Percentiles rank a stretch among this genome's conserved stretches.
phyloP scores from a whole-genome alignment of 140 eudicot genomes.

The Ambrosia hybrid region DNA sequence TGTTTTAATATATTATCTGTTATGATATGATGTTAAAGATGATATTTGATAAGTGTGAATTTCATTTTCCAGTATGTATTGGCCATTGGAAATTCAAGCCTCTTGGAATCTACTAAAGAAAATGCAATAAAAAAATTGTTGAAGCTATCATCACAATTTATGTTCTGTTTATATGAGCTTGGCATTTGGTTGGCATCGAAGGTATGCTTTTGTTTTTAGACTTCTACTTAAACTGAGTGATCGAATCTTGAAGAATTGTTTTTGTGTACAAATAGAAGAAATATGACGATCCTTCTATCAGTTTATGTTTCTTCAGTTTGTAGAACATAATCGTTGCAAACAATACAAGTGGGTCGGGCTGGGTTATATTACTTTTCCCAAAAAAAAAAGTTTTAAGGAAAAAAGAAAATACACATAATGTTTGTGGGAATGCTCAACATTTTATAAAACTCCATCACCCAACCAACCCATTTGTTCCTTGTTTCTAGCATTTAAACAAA shows the following conservation, averaged over 20 bases:
- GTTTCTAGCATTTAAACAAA: too few species aligned
- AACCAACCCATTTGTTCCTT: too few species aligned
- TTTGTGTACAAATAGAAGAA: neutral
- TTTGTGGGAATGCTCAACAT: too few species aligned
- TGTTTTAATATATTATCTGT: too few species aligned
- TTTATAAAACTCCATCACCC: too few species aligned
- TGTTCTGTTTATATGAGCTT: conserved; percentile 61
- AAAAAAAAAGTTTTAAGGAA: too few species aligned
- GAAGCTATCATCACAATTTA: conserved; percentile 33
- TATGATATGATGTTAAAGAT: too few species aligned
- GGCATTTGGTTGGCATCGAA: conserved; percentile 80
- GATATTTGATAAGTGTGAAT: conserved; percentile 8
- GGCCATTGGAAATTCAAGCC: conserved; percentile 18
- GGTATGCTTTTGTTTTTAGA: conserved; percentile 42
- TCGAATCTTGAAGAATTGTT: neutral
- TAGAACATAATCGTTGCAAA: neutral
- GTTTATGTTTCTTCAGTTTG: neutral
- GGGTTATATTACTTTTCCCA: too few species aligned
- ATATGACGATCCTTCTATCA: conserved; percentile 4
- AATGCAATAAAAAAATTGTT: conserved; percentile 42
- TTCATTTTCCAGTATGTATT: conserved; percentile 41
- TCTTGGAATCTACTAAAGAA: conserved; percentile 38
- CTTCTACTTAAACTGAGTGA: neutral
- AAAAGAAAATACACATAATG: too few species aligned
- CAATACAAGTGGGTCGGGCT: too few species aligned